Evolutionary conservation across 768 basidiomycete genomes (phyloP).

Genomic region (Brasilioporus rufonigricans): DNA sequence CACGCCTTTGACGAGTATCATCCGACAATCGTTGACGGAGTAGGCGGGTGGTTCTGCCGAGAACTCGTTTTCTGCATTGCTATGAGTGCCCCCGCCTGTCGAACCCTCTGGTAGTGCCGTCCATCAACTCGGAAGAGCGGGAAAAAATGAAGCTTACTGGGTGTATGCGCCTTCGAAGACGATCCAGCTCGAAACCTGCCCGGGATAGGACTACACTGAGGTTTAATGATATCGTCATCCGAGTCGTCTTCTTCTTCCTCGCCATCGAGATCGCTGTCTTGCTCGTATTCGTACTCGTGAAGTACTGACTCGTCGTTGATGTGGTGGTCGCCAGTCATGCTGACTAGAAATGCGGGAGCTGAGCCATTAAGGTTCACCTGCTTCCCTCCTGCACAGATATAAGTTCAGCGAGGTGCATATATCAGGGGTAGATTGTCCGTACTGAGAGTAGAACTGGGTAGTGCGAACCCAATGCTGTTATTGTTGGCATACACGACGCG

Average conservation of each 20-base stretch:
- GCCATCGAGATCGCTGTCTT: constrained; percentile 31
- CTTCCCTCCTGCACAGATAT: constrained; percentile 7
- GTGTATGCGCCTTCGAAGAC: neutral
- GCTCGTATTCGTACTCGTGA: constrained; percentile 28
- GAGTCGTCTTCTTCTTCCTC: constrained; percentile 7
- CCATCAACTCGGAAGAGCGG: neutral
- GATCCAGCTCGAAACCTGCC: neutral
- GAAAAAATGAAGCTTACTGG: constrained; percentile 6
- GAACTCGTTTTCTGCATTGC: neutral
- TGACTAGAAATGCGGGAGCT: constrained; percentile 17
- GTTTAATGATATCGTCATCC: neutral
- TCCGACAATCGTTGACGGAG: constrained; percentile 20
- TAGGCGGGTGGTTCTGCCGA: constrained; percentile 18
- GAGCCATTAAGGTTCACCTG: neutral
- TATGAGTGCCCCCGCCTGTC: neutral
- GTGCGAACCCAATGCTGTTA: constrained; percentile 11
- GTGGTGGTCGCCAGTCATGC: constrained; percentile 22
- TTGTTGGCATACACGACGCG: constrained; percentile 26
- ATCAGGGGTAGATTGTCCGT: neutral
- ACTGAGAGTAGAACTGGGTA: constrained; percentile 19
- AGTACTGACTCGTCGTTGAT: constrained; percentile 19
- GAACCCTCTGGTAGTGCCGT: neutral
- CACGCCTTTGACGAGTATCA: constrained; percentile 28
- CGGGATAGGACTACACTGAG: neutral
- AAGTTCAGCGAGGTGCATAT: neutral